A percentile compares a stretch with the other conserved stretches of the same genome.
These are phyloP conservation scores for Babesia gibsoni DNA, from an alignment of 169 alveolate species.

Conservation along the genomic window DNA sequence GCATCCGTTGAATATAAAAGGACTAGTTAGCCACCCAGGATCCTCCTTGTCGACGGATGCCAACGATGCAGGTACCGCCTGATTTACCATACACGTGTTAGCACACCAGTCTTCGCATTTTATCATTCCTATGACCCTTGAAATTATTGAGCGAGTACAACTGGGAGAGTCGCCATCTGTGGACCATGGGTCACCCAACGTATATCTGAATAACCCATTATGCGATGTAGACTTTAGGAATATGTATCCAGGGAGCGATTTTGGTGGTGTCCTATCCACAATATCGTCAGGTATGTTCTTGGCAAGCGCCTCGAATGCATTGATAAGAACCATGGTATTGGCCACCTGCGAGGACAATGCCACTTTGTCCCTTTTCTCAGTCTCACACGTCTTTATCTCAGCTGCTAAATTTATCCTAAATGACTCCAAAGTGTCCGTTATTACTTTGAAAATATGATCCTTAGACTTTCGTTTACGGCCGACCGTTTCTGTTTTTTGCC, in stretches of 20 bases:
- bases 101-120: constrained; percentile 13
- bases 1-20: constrained; percentile 32
- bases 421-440: constrained; percentile 10
- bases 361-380: not conserved
- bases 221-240: constrained; percentile 17
- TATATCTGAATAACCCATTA: constrained; percentile 1
- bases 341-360: constrained; percentile 27
- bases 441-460: not conserved
- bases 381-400: not conserved
- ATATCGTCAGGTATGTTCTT: constrained; percentile 13
- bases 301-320: constrained; percentile 22
- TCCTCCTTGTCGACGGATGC: not conserved
- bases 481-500: not conserved
- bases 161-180: constrained; percentile 4
- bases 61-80: constrained; percentile 20
- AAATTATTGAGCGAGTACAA: constrained; percentile 13
- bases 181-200: constrained; percentile 13
- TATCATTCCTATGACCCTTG: constrained; percentile 15
- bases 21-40: constrained; percentile 4
- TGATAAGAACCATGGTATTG: constrained; percentile 9
- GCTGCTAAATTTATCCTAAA: not conserved
- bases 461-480: not conserved
- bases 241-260: constrained; percentile 38
- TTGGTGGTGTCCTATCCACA: constrained; percentile 25
- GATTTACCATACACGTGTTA: constrained; percentile 24